Evolutionary conservation across 73 alveolate genomes (phyloP).

Genomic region (Tetrahymena elliotti): DNA sequence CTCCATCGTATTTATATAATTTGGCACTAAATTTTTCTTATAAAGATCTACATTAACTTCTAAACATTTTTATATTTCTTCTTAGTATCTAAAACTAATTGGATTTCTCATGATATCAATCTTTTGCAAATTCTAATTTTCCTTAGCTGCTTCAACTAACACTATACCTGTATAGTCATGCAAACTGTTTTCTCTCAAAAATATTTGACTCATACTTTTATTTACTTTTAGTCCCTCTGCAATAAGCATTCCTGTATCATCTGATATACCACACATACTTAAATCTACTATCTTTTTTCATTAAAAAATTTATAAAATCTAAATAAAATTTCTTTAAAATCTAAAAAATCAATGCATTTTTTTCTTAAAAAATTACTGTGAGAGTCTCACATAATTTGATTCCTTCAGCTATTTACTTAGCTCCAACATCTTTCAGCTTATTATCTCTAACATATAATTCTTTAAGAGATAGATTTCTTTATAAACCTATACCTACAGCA

Average conservation of each 20-base stretch:
- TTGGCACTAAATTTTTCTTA: background rate
- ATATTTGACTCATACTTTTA: background rate
- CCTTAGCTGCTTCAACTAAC: constrained; percentile 2
- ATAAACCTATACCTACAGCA: constrained; percentile 25
- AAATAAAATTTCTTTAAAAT: too few species aligned
- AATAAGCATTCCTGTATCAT: background rate
- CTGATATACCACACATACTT: background rate
- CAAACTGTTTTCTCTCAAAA: background rate
- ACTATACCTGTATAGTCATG: constrained; percentile 20
- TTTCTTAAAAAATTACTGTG: background rate
- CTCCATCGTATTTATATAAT: background rate
- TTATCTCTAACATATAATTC: constrained; percentile 4
- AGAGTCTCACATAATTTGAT: background rate
- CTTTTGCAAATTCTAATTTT: background rate
- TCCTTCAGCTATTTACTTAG: constrained; percentile 25
- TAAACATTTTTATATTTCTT: background rate
- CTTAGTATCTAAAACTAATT: background rate
- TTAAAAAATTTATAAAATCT: background rate
- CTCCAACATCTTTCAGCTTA: constrained; percentile 38
- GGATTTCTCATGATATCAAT: constrained; percentile 1
- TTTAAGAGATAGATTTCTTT: constrained; percentile 4
- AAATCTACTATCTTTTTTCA: background rate
- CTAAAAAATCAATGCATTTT: background rate
- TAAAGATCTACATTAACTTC: background rate
- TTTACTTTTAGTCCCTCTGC: background rate